Base-by-base conservation (phyloP, 2,329 filamentous ascomycete genomes). In the Penicillium sp. region DNA sequence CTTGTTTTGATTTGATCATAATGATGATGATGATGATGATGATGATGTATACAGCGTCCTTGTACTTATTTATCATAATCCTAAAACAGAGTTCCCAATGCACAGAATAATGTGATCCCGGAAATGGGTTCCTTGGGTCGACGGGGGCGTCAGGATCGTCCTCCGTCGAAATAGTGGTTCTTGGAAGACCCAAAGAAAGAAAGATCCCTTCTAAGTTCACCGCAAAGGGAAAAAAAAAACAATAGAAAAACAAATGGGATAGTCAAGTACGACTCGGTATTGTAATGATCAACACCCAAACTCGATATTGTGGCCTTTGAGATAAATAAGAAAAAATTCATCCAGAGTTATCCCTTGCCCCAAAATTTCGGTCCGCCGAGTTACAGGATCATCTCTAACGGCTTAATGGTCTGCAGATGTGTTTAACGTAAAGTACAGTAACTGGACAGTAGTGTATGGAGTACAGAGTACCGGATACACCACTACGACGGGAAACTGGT, bases 61-160 rank as follows among this genome's bases (percentile, higher is more conserved):
- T 46, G 14, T 30, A 48, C 16, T 48, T 48, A 7, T 28, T 46
- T 46, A 28, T 30, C 28, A 46, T 28, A 16, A 46, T 46, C 30
- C 19, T 22, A 22, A 22, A 22, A 22, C 19, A 48, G 14, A 26
- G 45, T 60, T 53, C 48, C 42, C 58, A 49, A 60, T 30, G 38
- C 42, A 54, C 58, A 60, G 33, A 43, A 52, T 49, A 42, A 51
- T 51, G 52, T 45, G 38, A 35, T 53, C 28, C 14, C 57, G 43
- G 42, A 59, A 37, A 55, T 58, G 49, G 43, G 46, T 38, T 53
- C 37, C 22, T 38, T 49, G 51, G 52, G 48, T 55, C 57, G 51
- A 59, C 35, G 49, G 57, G 57, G 57, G 40, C 40, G 49, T 38
- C 52, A 30, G 38, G 57, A 59, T 59, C 57, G 52, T 48, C 57